Base-by-base conservation (phyloP, 2,329 filamentous ascomycete genomes). In the Shiraia sp. region DNA sequence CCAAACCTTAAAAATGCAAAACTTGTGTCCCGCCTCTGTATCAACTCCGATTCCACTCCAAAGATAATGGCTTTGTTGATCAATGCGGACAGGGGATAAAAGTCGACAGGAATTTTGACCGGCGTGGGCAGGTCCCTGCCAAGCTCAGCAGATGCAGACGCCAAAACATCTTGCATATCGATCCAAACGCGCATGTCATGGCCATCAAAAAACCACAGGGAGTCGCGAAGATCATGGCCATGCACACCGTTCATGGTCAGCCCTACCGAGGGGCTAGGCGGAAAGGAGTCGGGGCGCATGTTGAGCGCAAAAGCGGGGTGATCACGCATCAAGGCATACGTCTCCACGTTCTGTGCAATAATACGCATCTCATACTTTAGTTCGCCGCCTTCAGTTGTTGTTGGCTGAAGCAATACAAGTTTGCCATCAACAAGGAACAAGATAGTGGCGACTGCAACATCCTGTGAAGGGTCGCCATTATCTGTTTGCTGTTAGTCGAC, bases 351-450 rank as follows among this genome's bases (percentile, higher is more conserved):
- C 59, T 96, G 90, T 10, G 91, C 90, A 63, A 99, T 87, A 45
- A 97, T 87, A 8, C 91, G 87, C 93, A 99, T 99, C 63, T 97
- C 92, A 63, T 99, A 99, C 73, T 96, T 97, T 36, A 96, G 78
- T 55, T 90, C 87, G 4, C 88, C 88, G 30, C 87, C 82, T 34
- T 88, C 87, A 36, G 88, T 91, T 4, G 89, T 76, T 1, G 90
- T 91, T 1, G 93, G 92, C 52, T 95, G 90, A 34, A 99, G 78
- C 26, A 97, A 75, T 9, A 97, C 93, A 14, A 99, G 81, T 67
- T 99, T 99, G 22, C 92, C 93, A 63, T 99, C 93, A 2, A 99
- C 91, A n/a, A 99, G 78, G 61, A 99, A 96, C 10, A 99, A 74
- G 10, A 99, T 91, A 1, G 90, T 95, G 6, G 93, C 93, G 40